phyloP scores from a whole-genome alignment of 2,329 filamentous ascomycete genomes.

The Diaporthe sp. region DNA sequence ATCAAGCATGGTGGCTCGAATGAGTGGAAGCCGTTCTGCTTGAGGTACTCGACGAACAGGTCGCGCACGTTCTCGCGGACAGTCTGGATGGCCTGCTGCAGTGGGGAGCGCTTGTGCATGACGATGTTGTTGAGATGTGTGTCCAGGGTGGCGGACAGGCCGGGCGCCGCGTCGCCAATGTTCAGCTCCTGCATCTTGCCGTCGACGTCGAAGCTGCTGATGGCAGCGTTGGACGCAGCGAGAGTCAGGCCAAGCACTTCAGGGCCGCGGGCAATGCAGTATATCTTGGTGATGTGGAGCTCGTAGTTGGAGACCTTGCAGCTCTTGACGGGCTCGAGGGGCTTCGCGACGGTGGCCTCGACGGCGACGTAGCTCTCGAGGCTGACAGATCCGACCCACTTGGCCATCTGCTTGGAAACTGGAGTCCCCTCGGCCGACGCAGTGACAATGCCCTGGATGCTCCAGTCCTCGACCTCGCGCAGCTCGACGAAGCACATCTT shows the following conservation, averaged over 20 bases:
- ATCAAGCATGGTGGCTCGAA: slow-evolving; percentile 93
- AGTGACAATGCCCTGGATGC: slow-evolving; percentile 84
- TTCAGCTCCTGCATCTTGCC: slow-evolving; percentile 58
- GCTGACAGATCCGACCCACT: slow-evolving; percentile 83
- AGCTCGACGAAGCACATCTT: slow-evolving; percentile 94
- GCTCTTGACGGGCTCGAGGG: slow-evolving; percentile 89
- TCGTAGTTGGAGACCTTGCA: slow-evolving; percentile 85
- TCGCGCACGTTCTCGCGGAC: slow-evolving; percentile 53
- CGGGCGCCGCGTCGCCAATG: slow-evolving; percentile 53
- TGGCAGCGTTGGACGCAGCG: slow-evolving; percentile 66
- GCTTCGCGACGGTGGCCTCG: slow-evolving; percentile 84
- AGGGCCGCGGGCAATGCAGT: slow-evolving; percentile 77
- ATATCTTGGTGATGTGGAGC: slow-evolving; percentile 90
- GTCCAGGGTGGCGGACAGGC: slow-evolving; percentile 81
- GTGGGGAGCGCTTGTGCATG: slow-evolving; percentile 91
- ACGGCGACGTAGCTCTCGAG: slow-evolving; percentile 87
- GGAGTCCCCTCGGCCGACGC: slow-evolving; percentile 74
- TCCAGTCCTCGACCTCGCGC: slow-evolving; percentile 80
- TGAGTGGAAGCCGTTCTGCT: slow-evolving; percentile 80
- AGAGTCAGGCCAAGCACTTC: slow-evolving; percentile 71
- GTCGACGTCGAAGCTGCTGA: slow-evolving; percentile 73
- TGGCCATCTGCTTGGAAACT: slow-evolving; percentile 91
- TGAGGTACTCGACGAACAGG: slow-evolving; percentile 72
- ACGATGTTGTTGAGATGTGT: slow-evolving; percentile 92
- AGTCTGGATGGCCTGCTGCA: slow-evolving; percentile 84